Evolutionary conservation across 1,284 basidiomycete genomes (phyloP).

Genomic region (Athelia sp.): DNA sequence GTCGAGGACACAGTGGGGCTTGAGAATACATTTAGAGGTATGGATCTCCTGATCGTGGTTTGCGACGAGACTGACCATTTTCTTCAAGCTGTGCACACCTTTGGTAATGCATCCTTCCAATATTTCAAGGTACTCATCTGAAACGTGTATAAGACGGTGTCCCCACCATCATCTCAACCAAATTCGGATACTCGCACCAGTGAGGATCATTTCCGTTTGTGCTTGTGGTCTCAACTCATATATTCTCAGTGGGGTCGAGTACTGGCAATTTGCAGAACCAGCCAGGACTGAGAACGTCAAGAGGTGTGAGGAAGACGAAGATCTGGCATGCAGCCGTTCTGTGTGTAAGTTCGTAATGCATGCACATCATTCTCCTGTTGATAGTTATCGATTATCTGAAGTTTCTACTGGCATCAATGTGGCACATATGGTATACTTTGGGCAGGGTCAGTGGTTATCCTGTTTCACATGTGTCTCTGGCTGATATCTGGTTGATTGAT

Average conservation of each 20-base stretch:
- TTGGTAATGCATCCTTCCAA: constrained; percentile 26
- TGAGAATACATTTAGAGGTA: constrained; percentile 34
- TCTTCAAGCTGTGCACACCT: constrained; percentile 31
- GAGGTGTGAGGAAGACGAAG: constrained; percentile 32
- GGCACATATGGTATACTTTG: not conserved
- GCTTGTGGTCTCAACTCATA: constrained; percentile 1
- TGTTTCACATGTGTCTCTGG: not conserved
- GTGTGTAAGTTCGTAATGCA: constrained; percentile 25
- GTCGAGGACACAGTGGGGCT: constrained; percentile 32
- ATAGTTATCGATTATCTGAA: not conserved
- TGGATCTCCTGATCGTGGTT: constrained; percentile 4
- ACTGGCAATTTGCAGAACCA: constrained; percentile 39
- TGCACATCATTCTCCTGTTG: not conserved
- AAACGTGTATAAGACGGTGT: constrained; percentile 32
- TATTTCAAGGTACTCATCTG: no score
- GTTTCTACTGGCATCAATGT: constrained; percentile 1
- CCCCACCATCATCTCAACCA: constrained; percentile 34
- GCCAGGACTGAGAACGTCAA: constrained; percentile 27
- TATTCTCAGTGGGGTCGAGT: constrained; percentile 32
- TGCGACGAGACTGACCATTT: not conserved
- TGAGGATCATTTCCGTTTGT: constrained; percentile 14
- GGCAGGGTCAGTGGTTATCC: not conserved
- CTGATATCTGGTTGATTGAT: not conserved
- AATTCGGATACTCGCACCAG: constrained; percentile 40
- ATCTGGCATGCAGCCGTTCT: constrained; percentile 34